Evolutionary conservation across 2,329 filamentous ascomycete genomes (phyloP).

Genomic region (Aspergillus flavus): DNA sequence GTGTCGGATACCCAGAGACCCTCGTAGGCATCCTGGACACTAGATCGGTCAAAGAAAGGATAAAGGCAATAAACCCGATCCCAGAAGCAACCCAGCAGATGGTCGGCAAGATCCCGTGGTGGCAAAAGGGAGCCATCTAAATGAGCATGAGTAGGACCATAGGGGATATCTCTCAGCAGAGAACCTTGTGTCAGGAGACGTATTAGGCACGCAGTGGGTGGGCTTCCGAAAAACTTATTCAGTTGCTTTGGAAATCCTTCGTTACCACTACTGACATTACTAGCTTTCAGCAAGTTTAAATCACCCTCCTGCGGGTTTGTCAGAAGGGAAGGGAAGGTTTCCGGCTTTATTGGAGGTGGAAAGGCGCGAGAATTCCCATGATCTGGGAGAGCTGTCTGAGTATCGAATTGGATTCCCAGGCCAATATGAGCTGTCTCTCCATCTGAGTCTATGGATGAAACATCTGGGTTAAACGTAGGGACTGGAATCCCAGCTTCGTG

Average conservation of each 20-base stretch:
- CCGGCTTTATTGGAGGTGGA: background rate
- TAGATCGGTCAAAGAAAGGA: slow-evolving; percentile 47
- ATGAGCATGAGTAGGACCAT: slow-evolving; percentile 16
- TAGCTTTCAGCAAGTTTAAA: slow-evolving; percentile 44
- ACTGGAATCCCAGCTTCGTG: slow-evolving; percentile 22
- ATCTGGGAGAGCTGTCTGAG: background rate
- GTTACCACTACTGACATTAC: slow-evolving; percentile 34
- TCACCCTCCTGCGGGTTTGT: slow-evolving; percentile 1
- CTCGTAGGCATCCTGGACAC: slow-evolving; percentile 46
- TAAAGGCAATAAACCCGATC: slow-evolving; percentile 47
- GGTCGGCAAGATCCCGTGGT: slow-evolving; percentile 45
- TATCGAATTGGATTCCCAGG: background rate
- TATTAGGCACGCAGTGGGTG: slow-evolving; percentile 45
- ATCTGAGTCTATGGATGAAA: background rate
- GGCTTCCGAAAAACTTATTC: slow-evolving; percentile 43
- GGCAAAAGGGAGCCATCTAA: slow-evolving; percentile 42
- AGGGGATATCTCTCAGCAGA: slow-evolving; percentile 13
- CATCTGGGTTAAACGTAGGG: slow-evolving; percentile 11
- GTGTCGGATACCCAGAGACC: slow-evolving; percentile 39
- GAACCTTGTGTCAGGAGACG: slow-evolving; percentile 28
- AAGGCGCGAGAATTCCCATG: background rate
- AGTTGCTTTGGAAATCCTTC: slow-evolving; percentile 14
- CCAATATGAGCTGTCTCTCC: background rate
- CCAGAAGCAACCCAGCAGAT: slow-evolving; percentile 45
- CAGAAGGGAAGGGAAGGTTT: background rate